These are phyloP conservation scores for Trichocomaceae sp. DNA, from an alignment of 2,329 filamentous ascomycete species.

Conservation along the genomic window DNA sequence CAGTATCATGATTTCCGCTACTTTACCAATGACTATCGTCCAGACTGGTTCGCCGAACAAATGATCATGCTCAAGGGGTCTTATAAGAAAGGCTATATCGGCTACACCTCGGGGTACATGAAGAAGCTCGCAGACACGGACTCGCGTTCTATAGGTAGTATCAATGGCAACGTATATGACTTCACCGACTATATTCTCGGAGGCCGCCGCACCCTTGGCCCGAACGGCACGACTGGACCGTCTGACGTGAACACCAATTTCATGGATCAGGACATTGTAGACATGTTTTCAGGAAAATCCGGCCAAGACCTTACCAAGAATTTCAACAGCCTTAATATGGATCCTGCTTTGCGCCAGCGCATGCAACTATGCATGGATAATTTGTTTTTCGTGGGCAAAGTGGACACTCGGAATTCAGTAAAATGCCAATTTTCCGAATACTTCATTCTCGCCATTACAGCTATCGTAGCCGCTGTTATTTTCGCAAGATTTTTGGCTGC, in stretches of 20 bases:
- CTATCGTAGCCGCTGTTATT: slow-evolving; percentile 73
- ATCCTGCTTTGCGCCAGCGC: slow-evolving; percentile 49
- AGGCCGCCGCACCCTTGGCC: slow-evolving; percentile 59
- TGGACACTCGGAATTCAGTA: slow-evolving; percentile 82
- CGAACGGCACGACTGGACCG: slow-evolving; percentile 45
- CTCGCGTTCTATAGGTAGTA: slow-evolving; percentile 66
- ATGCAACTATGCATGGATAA: slow-evolving; percentile 87
- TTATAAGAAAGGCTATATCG: slow-evolving; percentile 81
- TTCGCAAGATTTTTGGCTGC: slow-evolving; percentile 96
- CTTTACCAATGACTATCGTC: slow-evolving; percentile 71
- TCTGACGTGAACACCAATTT: slow-evolving; percentile 60
- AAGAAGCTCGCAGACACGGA: slow-evolving; percentile 55
- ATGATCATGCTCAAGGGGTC: slow-evolving; percentile 69
- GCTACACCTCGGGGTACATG: slow-evolving; percentile 73
- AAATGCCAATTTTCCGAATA: slow-evolving; percentile 85
- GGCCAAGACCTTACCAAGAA: slow-evolving; percentile 77
- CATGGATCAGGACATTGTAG: slow-evolving; percentile 67
- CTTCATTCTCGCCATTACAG: slow-evolving; percentile 76
- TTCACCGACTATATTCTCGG: slow-evolving; percentile 75
- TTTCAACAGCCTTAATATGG: slow-evolving; percentile 66
- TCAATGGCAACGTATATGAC: slow-evolving; percentile 79
- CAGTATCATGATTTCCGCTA: slow-evolving; percentile 89
- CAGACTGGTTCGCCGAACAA: slow-evolving; percentile 89
- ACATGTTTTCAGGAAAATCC: slow-evolving; percentile 68
- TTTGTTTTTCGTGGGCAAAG: slow-evolving; percentile 84